Base-by-base conservation (phyloP, 1,284 basidiomycete genomes). In the Cutaneotrichosporon cavernicola region DNA sequence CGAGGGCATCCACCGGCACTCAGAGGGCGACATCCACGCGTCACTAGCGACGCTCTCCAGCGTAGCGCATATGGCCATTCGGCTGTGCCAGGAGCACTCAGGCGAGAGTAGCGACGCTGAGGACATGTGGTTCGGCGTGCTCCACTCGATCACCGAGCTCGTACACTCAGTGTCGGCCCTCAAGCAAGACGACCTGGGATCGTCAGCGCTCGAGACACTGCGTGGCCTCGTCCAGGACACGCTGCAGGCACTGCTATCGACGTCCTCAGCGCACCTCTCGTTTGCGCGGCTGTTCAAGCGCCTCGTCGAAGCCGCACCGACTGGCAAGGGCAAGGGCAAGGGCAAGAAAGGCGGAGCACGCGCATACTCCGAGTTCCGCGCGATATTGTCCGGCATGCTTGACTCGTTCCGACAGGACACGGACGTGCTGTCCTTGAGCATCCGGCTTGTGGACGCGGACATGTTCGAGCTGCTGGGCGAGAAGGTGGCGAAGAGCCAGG, bases 241-340 rank as follows among this genome's bases (percentile, higher is more conserved):
- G 1, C 93, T 99, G 70, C 85, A 87, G 0, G 85, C 89, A 16
- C 85, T 98, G 51, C 88, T 98, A 22, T 89, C 92, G 16, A 87
- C 90, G 46, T 90, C 89, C 43, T 88, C 90, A 0, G 87, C 87
- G n/a, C 85, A 87, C 0, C 85, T 97, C 8, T 95, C 95, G 0
- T 95, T 98, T 77, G 92, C 97, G 18, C 85, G 87, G 16, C 83
- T 99, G 2, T 96, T 99, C 85, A 92, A 90, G 71, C 88, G 92
- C 5, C 85, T 98, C 6, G 90, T 95, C 43, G 88, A 90, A 69
- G 70, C 74, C 0, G 65, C 71, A 4, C 74, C 76, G 9, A 62
- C 73, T 40, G 67, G 58, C 26, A 59, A 59, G 62, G 26, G 38
- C 22, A 61, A 61, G 46, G 34, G 53, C 32, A 50, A 50, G 49